A percentile compares a stretch with the other conserved stretches of the same genome.
Evolutionary conservation across 78 protist genomes (phyloP).

Genomic region (Dictyostelium purpureum): DNA sequence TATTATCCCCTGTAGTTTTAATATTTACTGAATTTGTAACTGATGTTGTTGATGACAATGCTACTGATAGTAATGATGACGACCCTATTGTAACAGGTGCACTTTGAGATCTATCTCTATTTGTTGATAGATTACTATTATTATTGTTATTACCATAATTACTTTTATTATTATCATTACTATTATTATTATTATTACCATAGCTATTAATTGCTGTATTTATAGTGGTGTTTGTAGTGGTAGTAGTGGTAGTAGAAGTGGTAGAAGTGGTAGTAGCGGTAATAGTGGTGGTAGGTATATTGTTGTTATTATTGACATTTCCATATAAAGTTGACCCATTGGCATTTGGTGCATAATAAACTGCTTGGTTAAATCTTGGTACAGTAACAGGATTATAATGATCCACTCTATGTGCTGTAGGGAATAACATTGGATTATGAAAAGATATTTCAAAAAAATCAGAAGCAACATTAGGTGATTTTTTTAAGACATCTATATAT

Average conservation of each 20-base stretch:
- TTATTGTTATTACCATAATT: neutral
- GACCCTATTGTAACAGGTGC: neutral
- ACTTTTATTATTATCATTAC: neutral
- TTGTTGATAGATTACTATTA: too few relatives aligned
- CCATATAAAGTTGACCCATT: neutral
- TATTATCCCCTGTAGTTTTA: neutral
- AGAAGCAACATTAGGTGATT: conserved; percentile 10
- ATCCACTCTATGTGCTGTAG: neutral
- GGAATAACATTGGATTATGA: neutral
- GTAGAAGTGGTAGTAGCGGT: neutral
- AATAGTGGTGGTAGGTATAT: neutral
- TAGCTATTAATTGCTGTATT: neutral
- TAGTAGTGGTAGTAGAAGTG: neutral
- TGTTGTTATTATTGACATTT: neutral
- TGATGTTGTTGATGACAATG: too few relatives aligned
- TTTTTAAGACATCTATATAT: conserved; percentile 37
- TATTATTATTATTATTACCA: neutral
- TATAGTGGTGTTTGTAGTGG: neutral
- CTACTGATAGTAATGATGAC: too few relatives aligned
- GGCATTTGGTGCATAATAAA: conserved; percentile 7
- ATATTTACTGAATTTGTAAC: neutral
- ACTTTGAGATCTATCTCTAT: neutral
- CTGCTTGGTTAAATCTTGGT: conserved; percentile 30
- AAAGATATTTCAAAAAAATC: conserved; percentile 50
- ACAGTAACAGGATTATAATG: conserved; percentile 54